Base-by-base conservation (phyloP, 768 basidiomycete species). In the Aureoboletus auriporus region DNA sequence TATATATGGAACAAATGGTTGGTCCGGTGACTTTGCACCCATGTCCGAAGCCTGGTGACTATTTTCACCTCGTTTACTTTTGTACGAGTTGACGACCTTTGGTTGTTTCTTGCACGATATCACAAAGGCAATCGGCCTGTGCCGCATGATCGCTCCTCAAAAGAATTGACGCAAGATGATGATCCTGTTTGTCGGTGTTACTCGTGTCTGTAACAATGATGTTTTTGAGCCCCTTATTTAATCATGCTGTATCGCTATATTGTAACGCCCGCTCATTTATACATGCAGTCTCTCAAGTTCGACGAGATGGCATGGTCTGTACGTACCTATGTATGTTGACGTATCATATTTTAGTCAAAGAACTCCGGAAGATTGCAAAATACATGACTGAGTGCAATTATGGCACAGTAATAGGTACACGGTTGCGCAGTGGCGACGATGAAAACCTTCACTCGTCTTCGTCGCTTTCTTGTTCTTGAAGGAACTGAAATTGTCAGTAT, bases 31-130 rank as follows among this genome's bases (percentile, higher is more conserved):
- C 60, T 85, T 87, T 60, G 73, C 78, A 8, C 74, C 82, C 37
- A 83, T 85, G 79, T 87, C 89, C 13, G 89, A 89, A 68, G 89
- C 89, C 36, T 89, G 89, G 87, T 91, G 70, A 86, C 58, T 57
- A 51, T 51, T 39, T 55, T 52, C 49, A 42, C 48, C 51, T 44
- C 45, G 42, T 31, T 44, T 26, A 27, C 47, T 38, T 46, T 44
- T 50, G 49, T 64, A 62, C 45, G 56, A 50, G 46, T 55, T 55
- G 54, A 46, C 20, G 20, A 23, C 20, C 20, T 44, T 65, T 57
- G 63, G 59, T 49, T 51, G 56, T 53, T 64, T 42, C 44, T 47
- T 51, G 46, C 55, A 52, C 48, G 37, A 55, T 50, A 38, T 44
- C 49, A 33, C 34, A 48, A 53, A 64, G 44, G 62, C 58, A 49